Evolutionary conservation across 805 yeast genomes (phyloP).

Genomic region (Yarrowia sp.): DNA sequence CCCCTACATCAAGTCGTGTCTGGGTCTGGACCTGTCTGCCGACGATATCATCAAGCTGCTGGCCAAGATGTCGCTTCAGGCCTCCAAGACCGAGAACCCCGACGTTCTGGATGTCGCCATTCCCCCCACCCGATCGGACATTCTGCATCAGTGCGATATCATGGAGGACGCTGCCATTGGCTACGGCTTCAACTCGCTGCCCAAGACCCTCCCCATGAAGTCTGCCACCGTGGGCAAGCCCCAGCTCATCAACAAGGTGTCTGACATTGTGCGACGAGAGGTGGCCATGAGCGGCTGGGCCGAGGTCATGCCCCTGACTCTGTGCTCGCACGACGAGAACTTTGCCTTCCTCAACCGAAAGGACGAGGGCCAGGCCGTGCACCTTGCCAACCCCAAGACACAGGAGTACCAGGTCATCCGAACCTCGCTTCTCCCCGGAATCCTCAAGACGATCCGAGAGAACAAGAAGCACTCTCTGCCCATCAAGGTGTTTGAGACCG

Average conservation of each 20-base stretch:
- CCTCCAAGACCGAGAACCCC: slow-evolving; percentile 57
- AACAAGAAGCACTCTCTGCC: slow-evolving; percentile 96
- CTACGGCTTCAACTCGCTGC: slow-evolving; percentile 90
- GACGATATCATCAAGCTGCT: slow-evolving; percentile 73
- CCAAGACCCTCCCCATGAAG: slow-evolving; percentile 78
- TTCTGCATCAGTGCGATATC: slow-evolving; percentile 95
- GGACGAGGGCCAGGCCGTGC: slow-evolving; percentile 80
- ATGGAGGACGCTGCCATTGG: slow-evolving; percentile 99
- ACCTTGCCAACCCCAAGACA: slow-evolving; percentile 95
- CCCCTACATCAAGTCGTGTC: slow-evolving; percentile 86
- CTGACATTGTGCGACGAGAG: slow-evolving; percentile 89
- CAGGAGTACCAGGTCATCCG: slow-evolving; percentile 97
- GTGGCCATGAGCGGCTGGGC: slow-evolving; percentile 95
- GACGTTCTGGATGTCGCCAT: slow-evolving; percentile 69
- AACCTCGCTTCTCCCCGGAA: slow-evolving; percentile 92
- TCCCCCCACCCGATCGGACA: slow-evolving; percentile 95
- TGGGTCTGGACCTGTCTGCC: slow-evolving; percentile 78
- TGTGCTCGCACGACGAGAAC: slow-evolving; percentile 97
- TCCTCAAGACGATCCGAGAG: slow-evolving; percentile 92
- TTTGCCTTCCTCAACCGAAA: slow-evolving; percentile 78
- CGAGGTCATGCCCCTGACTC: slow-evolving; percentile 93
- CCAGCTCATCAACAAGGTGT: slow-evolving; percentile 86
- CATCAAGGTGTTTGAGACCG: slow-evolving; percentile 91
- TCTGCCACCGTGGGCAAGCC: slow-evolving; percentile 83
- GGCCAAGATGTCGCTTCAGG: slow-evolving; percentile 80